Evolutionary conservation across 805 yeast species (phyloP).

Genomic region (Yarrowia sp.): DNA sequence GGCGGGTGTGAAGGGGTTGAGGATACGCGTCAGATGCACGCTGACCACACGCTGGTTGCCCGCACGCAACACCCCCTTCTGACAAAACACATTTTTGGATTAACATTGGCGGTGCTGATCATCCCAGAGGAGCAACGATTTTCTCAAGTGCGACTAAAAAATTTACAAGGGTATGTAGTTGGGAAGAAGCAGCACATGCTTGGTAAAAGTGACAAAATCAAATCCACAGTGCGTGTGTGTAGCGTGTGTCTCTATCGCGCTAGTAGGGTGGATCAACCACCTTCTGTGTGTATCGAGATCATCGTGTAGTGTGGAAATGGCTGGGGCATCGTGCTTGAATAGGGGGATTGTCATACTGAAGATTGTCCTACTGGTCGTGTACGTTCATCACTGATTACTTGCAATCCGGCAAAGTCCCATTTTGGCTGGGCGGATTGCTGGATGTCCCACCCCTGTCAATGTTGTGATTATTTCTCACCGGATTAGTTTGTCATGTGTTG

Average conservation of each 20-base stretch:
- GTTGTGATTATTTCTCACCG: not conserved
- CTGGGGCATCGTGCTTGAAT: not conserved
- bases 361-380: not conserved
- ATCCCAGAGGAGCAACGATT: constrained; percentile 8
- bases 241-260: not conserved
- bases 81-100: constrained; percentile 17
- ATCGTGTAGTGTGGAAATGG: not conserved
- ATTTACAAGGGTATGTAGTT: constrained; percentile 6
- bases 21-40: not conserved
- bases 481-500: not conserved
- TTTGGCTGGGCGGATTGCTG: not conserved
- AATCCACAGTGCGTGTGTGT: not conserved
- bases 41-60: not conserved
- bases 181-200: constrained; percentile 14
- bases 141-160: constrained; percentile 1
- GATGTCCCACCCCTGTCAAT: not conserved
- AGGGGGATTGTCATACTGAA: not conserved
- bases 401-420: not conserved
- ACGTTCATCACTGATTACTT: too few relatives aligned
- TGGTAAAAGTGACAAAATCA: constrained; percentile 8
- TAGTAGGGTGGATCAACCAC: constrained; percentile 1
- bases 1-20: constrained; percentile 1
- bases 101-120: constrained; percentile 16
- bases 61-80: constrained; percentile 1
- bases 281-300: not conserved